Percentiles rank a stretch among this genome's conserved stretches.
Evolutionary conservation across 192 early-diverging fungal species (phyloP).

Genomic region (Coemansia sp.): DNA sequence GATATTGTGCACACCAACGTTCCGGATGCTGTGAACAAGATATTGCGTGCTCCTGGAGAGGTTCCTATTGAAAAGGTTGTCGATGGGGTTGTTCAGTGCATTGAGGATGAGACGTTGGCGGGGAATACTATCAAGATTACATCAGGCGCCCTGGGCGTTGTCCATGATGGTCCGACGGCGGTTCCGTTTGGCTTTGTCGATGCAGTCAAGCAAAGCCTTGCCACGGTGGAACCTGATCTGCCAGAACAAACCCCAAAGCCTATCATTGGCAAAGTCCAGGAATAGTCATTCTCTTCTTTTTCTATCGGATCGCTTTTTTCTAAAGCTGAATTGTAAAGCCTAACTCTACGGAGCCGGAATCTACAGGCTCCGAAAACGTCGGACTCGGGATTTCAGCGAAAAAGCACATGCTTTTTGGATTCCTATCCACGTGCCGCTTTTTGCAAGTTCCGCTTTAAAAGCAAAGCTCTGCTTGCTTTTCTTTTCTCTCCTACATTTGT

Average conservation of each 20-base stretch:
- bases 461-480: neutral
- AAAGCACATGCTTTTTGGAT: too few species aligned
- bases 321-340: too few species aligned
- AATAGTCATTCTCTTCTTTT: neutral
- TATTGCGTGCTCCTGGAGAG: constrained; percentile 1
- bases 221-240: neutral
- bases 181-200: constrained; percentile 22
- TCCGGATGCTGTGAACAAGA: constrained; percentile 10
- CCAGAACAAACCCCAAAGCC: too few species aligned
- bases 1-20: constrained; percentile 38
- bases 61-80: constrained; percentile 55
- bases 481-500: neutral
- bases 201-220: neutral
- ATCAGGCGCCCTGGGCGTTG: constrained; percentile 19
- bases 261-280: constrained; percentile 20
- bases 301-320: neutral
- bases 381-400: too few species aligned
- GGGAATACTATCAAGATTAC: constrained; percentile 55
- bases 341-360: too few species aligned
- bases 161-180: constrained; percentile 47
- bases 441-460: too few species aligned
- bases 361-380: too few species aligned
- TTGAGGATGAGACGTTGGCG: constrained; percentile 58
- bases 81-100: constrained; percentile 58
- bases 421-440: too few species aligned